Evolutionary conservation across 306 rosid genomes (phyloP), one percentile per base, ranked within the genome.

Genomic region (Pyrus bretschneideri): DNA sequence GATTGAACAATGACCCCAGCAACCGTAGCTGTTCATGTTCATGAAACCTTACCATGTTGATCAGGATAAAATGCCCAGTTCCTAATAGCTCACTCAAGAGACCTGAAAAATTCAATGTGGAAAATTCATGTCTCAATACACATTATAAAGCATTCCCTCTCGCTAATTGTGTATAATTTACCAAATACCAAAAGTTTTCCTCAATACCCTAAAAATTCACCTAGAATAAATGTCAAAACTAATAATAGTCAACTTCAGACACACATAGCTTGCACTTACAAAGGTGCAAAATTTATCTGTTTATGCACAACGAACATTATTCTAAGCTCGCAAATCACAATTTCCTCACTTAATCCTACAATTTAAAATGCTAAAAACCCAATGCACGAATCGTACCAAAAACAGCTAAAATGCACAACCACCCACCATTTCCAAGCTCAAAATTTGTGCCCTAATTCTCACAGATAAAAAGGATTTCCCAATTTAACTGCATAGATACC

Each of bases 1-100:
- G 10, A 67, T 42, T 25, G 2, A 71, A 18, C 30, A 83, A 71
- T 11, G 15, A 63, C 11, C 2, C 23, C 66, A 70, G 27, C 15
- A 49, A 38, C 31, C 30, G 21, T 19, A 35, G 54, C 22, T n/a
- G 57, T 31, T 21, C 4, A 46, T n/a, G 57, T 31, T 27, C 4
- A 46, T 57, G 21, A 31, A 69, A 80, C 74, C 82, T 80, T 77
- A 84, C 87, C 87, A 84, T 84, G 21, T 19, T 77, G 79, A 69
- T 73, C 9, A 35, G 2, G 64, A 45, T 69, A 27, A 73, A 58
- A 77, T 38, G 0, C 33, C 71, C 73, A 58, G 52, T 27, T 45
- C 69, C 64, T 35, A 54, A 44, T 40, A 78, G 68, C 60, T 49
- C 73, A 14, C 78, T 55, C 80, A 80, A 57, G 35, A 61, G 52